Percentiles rank a stretch among this genome's conserved stretches.
phyloP scores from a whole-genome alignment of 495 filamentous ascomycete genomes.

The Hamigera avellanea region DNA sequence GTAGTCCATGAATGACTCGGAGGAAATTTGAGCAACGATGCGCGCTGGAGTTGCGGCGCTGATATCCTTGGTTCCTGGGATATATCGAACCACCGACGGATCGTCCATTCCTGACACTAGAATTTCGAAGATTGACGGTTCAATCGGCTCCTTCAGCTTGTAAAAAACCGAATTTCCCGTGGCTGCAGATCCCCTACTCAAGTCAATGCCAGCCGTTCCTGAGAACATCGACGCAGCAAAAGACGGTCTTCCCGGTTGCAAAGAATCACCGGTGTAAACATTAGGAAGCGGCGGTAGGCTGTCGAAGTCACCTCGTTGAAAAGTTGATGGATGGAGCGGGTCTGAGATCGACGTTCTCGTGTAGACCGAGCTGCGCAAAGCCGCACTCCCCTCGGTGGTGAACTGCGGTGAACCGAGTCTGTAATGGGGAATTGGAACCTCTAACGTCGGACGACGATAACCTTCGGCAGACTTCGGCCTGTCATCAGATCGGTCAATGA shows the following conservation, averaged over 20 bases:
- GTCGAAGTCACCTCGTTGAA: conserved; percentile 12
- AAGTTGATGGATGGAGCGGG: conserved; percentile 38
- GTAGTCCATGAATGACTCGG: conserved; percentile 91
- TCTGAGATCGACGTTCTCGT: conserved; percentile 43
- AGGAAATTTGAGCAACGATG: conserved; percentile 95
- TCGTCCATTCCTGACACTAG: conserved; percentile 66
- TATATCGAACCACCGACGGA: conserved; percentile 75
- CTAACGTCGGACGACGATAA: conserved; percentile 44
- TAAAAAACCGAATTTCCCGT: conserved; percentile 31
- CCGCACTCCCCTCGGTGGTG: conserved; percentile 63
- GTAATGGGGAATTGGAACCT: conserved; percentile 80
- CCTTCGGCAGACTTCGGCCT: conserved; percentile 59
- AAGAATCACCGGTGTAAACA: conserved; percentile 16
- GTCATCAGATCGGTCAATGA: conserved; percentile 67
- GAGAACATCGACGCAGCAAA: conserved; percentile 38
- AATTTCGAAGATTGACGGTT: conserved; percentile 60
- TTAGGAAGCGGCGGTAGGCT: conserved; percentile 6
- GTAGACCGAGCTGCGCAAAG: conserved; percentile 64
- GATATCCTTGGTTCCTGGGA: conserved; percentile 57
- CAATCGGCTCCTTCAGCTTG: conserved; percentile 34
- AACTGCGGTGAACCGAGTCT: conserved; percentile 75
- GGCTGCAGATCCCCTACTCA: conserved; percentile 16
- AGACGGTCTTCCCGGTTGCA: conserved; percentile 17
- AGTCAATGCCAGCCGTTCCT: conserved; percentile 29
- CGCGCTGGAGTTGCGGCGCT: conserved; percentile 83